Evolutionary conservation across 2,329 filamentous ascomycete genomes (phyloP).

Genomic region (Exophiala mesophila): DNA sequence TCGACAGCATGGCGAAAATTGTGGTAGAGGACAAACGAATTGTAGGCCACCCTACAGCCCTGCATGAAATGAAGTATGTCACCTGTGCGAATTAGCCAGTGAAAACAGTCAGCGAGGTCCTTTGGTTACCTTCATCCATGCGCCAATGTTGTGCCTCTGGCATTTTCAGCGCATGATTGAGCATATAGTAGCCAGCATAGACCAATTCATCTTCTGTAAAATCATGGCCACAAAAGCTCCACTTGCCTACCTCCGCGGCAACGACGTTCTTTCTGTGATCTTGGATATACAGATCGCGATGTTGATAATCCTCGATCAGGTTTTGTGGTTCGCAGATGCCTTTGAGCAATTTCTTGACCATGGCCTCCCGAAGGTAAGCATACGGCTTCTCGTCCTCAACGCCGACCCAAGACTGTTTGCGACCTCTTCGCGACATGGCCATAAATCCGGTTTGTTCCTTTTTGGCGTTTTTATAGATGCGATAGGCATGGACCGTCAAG

Average conservation of each 20-base stretch:
- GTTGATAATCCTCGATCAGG: constrained; percentile 57
- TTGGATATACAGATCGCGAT: constrained; percentile 62
- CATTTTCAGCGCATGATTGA: constrained; percentile 79
- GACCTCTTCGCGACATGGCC: constrained; percentile 61
- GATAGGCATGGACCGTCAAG: constrained; percentile 77
- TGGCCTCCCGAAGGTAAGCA: constrained; percentile 82
- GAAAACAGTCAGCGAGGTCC: constrained; percentile 31
- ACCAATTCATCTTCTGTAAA: constrained; percentile 88
- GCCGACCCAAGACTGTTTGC: constrained; percentile 89
- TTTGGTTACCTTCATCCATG: constrained; percentile 64
- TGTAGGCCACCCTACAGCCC: constrained; percentile 89
- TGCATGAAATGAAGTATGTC: constrained; percentile 80
- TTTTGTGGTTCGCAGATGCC: constrained; percentile 73
- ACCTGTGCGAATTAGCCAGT: constrained; percentile 48
- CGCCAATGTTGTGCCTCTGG: constrained; percentile 77
- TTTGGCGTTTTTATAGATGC: constrained; percentile 69
- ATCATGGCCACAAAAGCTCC: constrained; percentile 85
- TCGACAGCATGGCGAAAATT: constrained; percentile 98
- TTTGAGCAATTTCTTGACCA: constrained; percentile 88
- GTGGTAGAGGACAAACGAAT: constrained; percentile 92
- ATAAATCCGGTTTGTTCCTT: constrained; percentile 68
- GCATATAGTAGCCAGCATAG: constrained; percentile 78
- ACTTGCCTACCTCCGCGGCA: constrained; percentile 65
- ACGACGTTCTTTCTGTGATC: constrained; percentile 62
- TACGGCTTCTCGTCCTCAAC: constrained; percentile 80